Evolutionary conservation across 306 rosid genomes (phyloP), one percentile per base, ranked within the genome.

Genomic region (Ammopiptanthus mongolicus): DNA sequence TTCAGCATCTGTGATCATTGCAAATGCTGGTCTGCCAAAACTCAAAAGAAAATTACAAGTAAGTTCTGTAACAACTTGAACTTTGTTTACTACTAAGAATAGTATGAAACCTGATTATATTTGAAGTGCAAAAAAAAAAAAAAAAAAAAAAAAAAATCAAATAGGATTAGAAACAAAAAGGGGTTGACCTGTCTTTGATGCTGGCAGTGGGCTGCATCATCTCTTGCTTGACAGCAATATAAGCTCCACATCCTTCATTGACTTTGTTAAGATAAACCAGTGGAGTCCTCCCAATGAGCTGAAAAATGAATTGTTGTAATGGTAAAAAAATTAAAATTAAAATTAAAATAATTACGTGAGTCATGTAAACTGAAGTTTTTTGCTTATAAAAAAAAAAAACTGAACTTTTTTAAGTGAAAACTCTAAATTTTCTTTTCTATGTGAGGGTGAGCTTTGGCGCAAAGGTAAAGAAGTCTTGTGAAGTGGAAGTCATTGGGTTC

Each of bases 191-290:
- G 91, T 95, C 98, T 84, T 95, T 95, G 86, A 95, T 81, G 87
- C 98, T 95, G 47, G 97, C 33, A 64, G 97, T 95, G 36, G 98
- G 98, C 58, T 95, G 98, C 91, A 91, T 87, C 97, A 95, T 95
- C 83, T 91, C 98, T 87, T 91, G 98, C 93, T 95, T 95, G 14
- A 56, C 97, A 85, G 98, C 98, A 75, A 95, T 81, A 76, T 87
- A 92, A 57, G 92, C 97, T 78, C 96, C 98, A 84, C 97, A 95
- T 65, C 96, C 98, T 73, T 95, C 93, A 19, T 85, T 90, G 53
- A 95, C 98, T 91, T 95, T 90, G 91, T 91, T 95, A 7, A 95
- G 97, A 78, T 83, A 95, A 29, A 86, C 98, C 9, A 95, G 58
- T 13, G 98, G 98, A 36, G 98, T 95, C 71, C 87, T 90, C 50